Base-by-base conservation (phyloP, 805 yeast genomes). In the Ogataea chonburiensis region DNA sequence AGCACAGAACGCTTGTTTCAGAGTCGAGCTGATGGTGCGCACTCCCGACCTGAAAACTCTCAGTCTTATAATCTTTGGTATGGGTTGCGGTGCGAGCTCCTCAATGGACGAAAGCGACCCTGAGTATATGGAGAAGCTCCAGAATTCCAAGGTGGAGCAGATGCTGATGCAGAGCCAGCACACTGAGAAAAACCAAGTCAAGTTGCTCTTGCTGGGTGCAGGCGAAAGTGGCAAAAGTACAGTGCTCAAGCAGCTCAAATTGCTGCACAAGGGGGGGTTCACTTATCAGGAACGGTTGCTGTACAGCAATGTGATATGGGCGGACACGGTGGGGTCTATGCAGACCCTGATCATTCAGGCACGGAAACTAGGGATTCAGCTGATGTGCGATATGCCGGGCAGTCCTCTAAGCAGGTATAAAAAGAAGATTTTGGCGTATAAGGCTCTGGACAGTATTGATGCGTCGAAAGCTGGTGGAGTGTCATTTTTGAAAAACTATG, bases 141-240 rank as follows among this genome's bases (percentile, higher is more conserved):
- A 56, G 33, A 55, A 58, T 30, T 46, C 43, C 25, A 45, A 46
- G 36, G 47, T 85, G 34, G 89, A 83, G 46, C 80, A 78, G 51
- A 64, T 77, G 12, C 55, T 84, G 37, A 71, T 68, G 43, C 62
- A 68, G 44, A 74, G 67, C 41, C 74, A 71, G 43, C 73, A 71
- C 40, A 63, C 67, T 31, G 79, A 73, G 29, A 75, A 70, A 50
- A 74, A 75, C 42, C 81, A 75, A 47, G 72, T 82, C 22, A 86
- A 82, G 56, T 67, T 91, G 43, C 61, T 91, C 24, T 67, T 91
- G n/a, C 63, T 88, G 22, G 96, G 98, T 26, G 86, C 98, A 0
- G 98, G 97, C 4, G 98, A 89, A 56, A 80, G 91, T 34, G 97
- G 98, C 5, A 89, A 89, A 57, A 84, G 95, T 2, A 89, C 98